Base-by-base conservation (phyloP, 176 grass and related monocot genomes). In the Bolboschoenus planiculmis region DNA sequence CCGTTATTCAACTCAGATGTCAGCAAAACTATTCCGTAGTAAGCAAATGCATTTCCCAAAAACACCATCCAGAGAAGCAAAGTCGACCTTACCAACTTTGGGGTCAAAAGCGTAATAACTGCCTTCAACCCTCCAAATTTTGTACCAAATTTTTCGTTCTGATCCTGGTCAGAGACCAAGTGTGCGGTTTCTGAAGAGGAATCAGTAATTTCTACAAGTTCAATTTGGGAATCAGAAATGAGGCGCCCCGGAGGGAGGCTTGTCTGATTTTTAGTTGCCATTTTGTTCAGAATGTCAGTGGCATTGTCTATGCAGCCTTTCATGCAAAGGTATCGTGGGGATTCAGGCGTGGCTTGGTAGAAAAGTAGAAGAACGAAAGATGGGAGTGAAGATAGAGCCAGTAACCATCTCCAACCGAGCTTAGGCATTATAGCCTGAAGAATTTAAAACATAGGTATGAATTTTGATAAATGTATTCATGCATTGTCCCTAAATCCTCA, bases 51-150 rank as follows among this genome's bases (percentile, higher is more conserved):
- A 85, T 98, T 94, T 36, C 95, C 92, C 57, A 98, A 95, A 86
- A 98, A 98, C 78, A 91, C 90, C 85, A 98, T 91, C 95, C 95
- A 98, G 24, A 98, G 85, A 83, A 98, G 95, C 40, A 98, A 81
- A 83, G 95, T 98, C 75, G 95, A 88, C 86, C 86, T 88, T 23
- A 95, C 7, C 73, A 93, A 59, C 71, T 88, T 98, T 34, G 89
- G 95, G 1, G 90, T 79, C 53, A 98, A 44, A 78, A 98, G 89
- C 66, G 80, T 93, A 16, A 58, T 86, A 62, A 98, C 64, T 0
- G 90, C 88, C 78, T 85, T 92, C 53, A 89, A 64, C 46, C 86
- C 88, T 86, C 92, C 90, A 33, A 67, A 82, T 78, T 87, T 88
- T 2, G 89, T 87, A 76, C 46, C 86, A 60, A 74, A 50, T 10